Evolutionary conservation across 805 yeast species (phyloP), one percentile per base, ranked within the genome.

Genomic region (Yamadazyma tumulicola): DNA sequence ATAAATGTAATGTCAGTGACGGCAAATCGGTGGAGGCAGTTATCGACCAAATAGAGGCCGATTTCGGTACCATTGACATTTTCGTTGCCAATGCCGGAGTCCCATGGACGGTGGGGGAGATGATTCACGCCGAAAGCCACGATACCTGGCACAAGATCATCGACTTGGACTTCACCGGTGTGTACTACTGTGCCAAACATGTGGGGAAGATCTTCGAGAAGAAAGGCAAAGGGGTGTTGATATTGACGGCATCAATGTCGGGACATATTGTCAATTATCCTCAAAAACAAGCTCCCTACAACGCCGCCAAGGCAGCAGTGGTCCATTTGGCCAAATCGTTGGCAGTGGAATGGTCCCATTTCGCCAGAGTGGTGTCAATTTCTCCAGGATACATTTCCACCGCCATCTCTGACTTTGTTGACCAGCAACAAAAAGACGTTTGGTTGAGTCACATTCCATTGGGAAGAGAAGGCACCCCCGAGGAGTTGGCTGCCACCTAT

Each of bases 21-120:
- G 43, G 67, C 31, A 69, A 63, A 13, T 66, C 55, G 8, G 85
- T 81, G 31, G 72, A 71, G 41, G 46, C 45, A 13, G 67, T 75
- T 11, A 64, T 81, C 33, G 55, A 51, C 24, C 69, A 68, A 55
- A 76, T 79, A 42, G 74, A 67, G 43, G 45, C 59, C 39, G 94
- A 85, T 52, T 86, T 87, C 55, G 93, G 91, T 36, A 75, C 76
- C 42, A 77, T 87, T 46, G 95, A 87, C 58, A 65, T 85, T 18
- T 81, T 85, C 51, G 93, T 87, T 30, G 94, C 94, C 49, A 87
- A 87, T 57, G 96, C 96, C 10, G 96, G 96, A 26, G 77, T 85
- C 31, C 79, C 87, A 11, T 86, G 94, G 94, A 71, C 77, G 15
- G 67, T 74, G 19, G 88, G 89, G 15, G 74, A 74, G 13, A 51